Conservation (phyloP, 2,329 filamentous ascomycete genomes). For the Alternaria gaisen region DNA sequence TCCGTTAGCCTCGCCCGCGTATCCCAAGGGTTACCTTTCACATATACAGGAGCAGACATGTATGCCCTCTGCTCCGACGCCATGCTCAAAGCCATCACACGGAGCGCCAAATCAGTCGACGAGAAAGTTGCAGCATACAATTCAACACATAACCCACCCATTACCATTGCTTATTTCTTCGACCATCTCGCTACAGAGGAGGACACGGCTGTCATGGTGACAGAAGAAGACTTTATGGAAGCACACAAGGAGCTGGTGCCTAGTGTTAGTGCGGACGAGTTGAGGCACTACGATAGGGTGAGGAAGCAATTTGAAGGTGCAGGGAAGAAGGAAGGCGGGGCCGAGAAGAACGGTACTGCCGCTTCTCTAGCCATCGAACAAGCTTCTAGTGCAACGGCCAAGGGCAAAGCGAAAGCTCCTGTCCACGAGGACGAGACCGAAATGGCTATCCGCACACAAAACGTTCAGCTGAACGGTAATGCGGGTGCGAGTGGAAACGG, state of each 20-base stretch:
- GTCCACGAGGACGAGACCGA: slow-evolving; percentile 46
- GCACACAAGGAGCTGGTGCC: slow-evolving; percentile 90
- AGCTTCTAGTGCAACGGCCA: slow-evolving; percentile 28
- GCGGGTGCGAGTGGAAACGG: neutral
- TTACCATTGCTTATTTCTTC: slow-evolving; percentile 94
- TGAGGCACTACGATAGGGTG: slow-evolving; percentile 89
- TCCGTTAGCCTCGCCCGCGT: slow-evolving; percentile 78
- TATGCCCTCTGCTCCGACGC: slow-evolving; percentile 97
- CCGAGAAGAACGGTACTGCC: slow-evolving; percentile 42
- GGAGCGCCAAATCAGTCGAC: slow-evolving; percentile 85
- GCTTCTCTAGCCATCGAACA: neutral
- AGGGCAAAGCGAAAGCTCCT: slow-evolving; percentile 38
- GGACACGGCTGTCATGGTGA: slow-evolving; percentile 87
- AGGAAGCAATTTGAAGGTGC: slow-evolving; percentile 81
- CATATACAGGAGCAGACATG: slow-evolving; percentile 96
- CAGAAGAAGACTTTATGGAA: slow-evolving; percentile 83
- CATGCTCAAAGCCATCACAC: slow-evolving; percentile 98
- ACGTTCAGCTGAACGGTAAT: slow-evolving; percentile 44
- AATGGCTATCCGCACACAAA: slow-evolving; percentile 54
- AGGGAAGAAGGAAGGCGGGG: slow-evolving; percentile 54
- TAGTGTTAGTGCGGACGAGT: slow-evolving; percentile 89
- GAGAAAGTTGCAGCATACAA: slow-evolving; percentile 79
- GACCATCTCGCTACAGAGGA: slow-evolving; percentile 86
- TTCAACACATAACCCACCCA: slow-evolving; percentile 54
- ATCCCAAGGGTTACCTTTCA: slow-evolving; percentile 83